These are phyloP conservation scores for Suhomyces pyralidae DNA, from an alignment of 805 yeast species.

Conservation along the genomic window DNA sequence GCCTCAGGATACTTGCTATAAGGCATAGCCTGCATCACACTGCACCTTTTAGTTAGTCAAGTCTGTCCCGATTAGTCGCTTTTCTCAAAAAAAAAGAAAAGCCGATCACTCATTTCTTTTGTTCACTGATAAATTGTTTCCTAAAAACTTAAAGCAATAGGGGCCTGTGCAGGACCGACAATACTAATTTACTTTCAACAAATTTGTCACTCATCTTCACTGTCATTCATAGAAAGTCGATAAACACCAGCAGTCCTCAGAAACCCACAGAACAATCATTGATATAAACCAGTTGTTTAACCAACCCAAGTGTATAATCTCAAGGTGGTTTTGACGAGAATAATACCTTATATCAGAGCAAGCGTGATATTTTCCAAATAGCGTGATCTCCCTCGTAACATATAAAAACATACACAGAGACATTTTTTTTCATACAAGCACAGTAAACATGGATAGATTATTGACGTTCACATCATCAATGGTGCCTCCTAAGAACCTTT, in stretches of 20 bases:
- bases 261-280: background rate
- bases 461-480: background rate
- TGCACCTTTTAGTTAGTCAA: background rate
- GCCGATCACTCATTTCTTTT: background rate
- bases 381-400: background rate
- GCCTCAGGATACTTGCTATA: background rate
- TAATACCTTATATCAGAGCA: background rate
- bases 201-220: background rate
- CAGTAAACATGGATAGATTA: constrained; percentile 2
- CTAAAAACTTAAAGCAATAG: background rate
- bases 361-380: background rate
- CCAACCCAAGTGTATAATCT: background rate
- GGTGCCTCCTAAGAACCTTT: constrained; percentile 19
- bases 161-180: background rate
- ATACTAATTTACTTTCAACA: background rate
- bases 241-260: background rate
- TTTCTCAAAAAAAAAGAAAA: background rate
- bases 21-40: background rate
- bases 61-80: background rate
- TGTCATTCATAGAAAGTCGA: background rate
- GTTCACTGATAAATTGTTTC: background rate
- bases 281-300: background rate
- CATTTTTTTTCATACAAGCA: background rate
- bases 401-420: background rate
- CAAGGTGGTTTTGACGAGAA: background rate